Conservation (phyloP, 257 asterid genomes). For the Capsicum pubescens region DNA sequence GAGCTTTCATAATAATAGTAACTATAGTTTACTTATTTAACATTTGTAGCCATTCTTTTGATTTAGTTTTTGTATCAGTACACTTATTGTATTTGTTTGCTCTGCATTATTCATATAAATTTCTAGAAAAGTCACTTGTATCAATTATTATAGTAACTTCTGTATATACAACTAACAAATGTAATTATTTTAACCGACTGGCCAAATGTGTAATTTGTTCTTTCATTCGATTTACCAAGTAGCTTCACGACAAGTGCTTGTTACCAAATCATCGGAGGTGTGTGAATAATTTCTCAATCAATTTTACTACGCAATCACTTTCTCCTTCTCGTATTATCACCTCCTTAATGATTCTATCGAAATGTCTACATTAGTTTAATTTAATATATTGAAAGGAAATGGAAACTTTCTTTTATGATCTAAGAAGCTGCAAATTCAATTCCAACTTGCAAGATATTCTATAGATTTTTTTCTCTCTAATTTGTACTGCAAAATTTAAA, state of each 20-base stretch:
- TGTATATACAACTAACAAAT: no score
- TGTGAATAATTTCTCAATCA: neutral
- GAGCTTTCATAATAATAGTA: no score
- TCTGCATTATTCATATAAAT: no score
- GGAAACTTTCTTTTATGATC: neutral
- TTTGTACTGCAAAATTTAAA: neutral
- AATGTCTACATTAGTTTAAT: neutral
- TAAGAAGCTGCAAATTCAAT: conserved; percentile 17
- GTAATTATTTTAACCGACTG: no score
- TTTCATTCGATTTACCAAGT: no score
- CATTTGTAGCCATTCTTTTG: no score
- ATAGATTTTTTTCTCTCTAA: neutral
- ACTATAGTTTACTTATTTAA: no score
- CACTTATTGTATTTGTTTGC: no score
- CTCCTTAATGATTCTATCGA: neutral
- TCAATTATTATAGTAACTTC: no score
- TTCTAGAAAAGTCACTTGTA: no score
- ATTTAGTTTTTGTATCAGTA: no score
- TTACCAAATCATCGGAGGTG: neutral
- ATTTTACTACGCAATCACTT: neutral
- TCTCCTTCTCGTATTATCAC: neutral
- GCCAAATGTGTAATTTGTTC: no score
- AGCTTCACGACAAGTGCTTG: neutral
- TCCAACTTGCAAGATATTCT: neutral
- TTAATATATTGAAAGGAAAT: neutral